Conservation (phyloP, 2,329 filamentous ascomycete genomes). For the Colletotrichum shisoi region DNA sequence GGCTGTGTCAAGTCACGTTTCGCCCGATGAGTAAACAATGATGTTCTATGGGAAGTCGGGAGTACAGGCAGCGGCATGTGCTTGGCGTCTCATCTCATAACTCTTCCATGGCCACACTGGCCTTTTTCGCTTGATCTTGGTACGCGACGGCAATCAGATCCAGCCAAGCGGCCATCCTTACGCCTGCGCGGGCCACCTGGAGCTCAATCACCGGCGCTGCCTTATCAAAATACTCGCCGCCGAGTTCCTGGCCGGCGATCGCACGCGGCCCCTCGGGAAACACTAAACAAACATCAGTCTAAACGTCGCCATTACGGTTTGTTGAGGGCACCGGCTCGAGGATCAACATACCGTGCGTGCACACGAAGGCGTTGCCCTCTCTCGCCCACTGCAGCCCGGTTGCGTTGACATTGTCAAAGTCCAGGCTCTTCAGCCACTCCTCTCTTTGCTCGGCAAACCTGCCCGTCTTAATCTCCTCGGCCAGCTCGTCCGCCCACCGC, state of each 20-base stretch:
- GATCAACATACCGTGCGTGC: conserved; percentile 61
- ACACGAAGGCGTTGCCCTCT: conserved; percentile 70
- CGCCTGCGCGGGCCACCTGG: conserved; percentile 73
- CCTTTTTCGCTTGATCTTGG: conserved; percentile 38
- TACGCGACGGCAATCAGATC: conserved; percentile 63
- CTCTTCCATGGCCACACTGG: conserved; percentile 25
- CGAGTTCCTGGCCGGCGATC: conserved; percentile 67
- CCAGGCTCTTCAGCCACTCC: conserved; percentile 65
- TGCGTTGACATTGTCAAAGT: conserved; percentile 60
- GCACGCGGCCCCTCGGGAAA: conserved; percentile 67
- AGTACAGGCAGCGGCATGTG: conserved; percentile 16
- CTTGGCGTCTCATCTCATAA: conserved; percentile 37
- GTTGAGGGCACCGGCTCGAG: not conserved
- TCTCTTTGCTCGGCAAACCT: conserved; percentile 60
- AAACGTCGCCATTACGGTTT: conserved; percentile 6
- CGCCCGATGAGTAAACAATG: conserved; percentile 27
- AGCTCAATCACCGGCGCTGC: conserved; percentile 71
- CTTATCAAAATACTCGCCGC: conserved; percentile 68
- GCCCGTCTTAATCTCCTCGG: conserved; percentile 62
- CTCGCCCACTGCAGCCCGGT: conserved; percentile 71
- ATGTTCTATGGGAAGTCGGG: conserved; percentile 26
- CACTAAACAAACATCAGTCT: conserved; percentile 51
- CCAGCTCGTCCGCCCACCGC: conserved; percentile 65
- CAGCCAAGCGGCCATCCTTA: conserved; percentile 72
- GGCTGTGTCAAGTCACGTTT: conserved; percentile 32